Base-by-base conservation (phyloP, 2,329 filamentous ascomycete species). In the Penicillium sp. region DNA sequence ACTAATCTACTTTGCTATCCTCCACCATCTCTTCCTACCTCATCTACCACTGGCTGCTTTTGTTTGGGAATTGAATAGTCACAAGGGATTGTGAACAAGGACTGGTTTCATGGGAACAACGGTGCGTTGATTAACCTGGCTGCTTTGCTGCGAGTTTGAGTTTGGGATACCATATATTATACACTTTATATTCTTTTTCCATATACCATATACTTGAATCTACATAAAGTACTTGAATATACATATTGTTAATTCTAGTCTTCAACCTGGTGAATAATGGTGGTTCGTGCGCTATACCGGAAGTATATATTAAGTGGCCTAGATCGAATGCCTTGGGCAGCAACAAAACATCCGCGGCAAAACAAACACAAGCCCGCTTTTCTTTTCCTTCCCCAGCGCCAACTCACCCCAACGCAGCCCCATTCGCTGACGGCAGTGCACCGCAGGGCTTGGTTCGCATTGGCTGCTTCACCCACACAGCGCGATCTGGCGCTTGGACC, bases 321-420 rank as follows among this genome's bases (percentile, higher is more conserved):
- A 27, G 48, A 39, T 39, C 21, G 45, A 47, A 51, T 63, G 62
- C 65, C 62, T 67, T 61, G 64, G 65, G 65, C 65, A 65, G 58
- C 63, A 66, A 63, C 56, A 45, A 42, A 42, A 42, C 29, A 48
- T 49, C 29, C 55, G 47, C 55, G 53, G 39, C 56, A 61, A 64
- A 67, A 66, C 64, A 66, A 68, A 67, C 64, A 65, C 60, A 65
- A 49, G 52, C 52, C 58, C 52, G 49, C 53, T 56, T 60, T 58
- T 59, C 57, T 58, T 55, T 46, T 48, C 46, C 50, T 45, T 49
- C 45, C 48, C 44, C 43, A 27, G 11, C 49, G 54, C 51, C 59
- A 64, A 61, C 59, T 46, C 56, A 62, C 31, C 31, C 53, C 52
- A 47, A 39, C 19, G 27, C 27, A 35, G 27, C 16, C 37, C 49